Evolutionary conservation across 306 rosid species (phyloP), one percentile per base, ranked within the genome.

Genomic region (Sphenostylis stenocarpa): DNA sequence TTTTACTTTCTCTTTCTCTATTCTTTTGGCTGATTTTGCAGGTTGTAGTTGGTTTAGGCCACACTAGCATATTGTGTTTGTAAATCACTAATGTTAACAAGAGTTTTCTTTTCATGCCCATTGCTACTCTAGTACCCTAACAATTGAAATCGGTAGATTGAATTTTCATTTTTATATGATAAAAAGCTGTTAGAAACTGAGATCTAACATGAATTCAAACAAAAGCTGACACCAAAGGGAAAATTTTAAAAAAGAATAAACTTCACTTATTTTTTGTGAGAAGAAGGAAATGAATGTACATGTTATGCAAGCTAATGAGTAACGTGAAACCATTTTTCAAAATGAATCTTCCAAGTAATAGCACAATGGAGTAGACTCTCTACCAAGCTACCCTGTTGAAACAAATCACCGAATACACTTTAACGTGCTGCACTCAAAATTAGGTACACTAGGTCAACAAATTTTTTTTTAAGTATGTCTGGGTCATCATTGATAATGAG

Each of bases 21-120:
- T 55, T 16, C 11, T 28, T 31, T 38, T 41, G 76, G 71, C 23
- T 68, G 70, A 29, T 63, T 76, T 76, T 70, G 85, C 73, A 39
- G 78, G 33, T 69, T 48, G 67, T 19, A 60, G 13, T 81, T 23
- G 31, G 5, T 47, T 69, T 62, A 39, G 82, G 36, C 52, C 24
- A 70, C 24, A 62, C 36, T 75, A 69, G 49, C 28, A 19, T 52
- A 76, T 61, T 39, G 62, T 70, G 81, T 52, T 70, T 82, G 85
- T 82, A 82, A 76, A 82, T 76, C 55, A 70, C 70, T 62, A 76
- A 62, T 51, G 21, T 70, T 70, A 63, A 33, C 70, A 70, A 31
- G 51, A 62, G 15, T 16, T 62, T 61, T 70, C 45, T 61, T 76
- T 68, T 48, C 60, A 47, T 61, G 34, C 33, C 41, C 26, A 17